A percentile compares a stretch with the other conserved stretches of the same genome.
phyloP scores from a whole-genome alignment of 1,284 basidiomycete species.

The Cryptococcus depauperatus region DNA sequence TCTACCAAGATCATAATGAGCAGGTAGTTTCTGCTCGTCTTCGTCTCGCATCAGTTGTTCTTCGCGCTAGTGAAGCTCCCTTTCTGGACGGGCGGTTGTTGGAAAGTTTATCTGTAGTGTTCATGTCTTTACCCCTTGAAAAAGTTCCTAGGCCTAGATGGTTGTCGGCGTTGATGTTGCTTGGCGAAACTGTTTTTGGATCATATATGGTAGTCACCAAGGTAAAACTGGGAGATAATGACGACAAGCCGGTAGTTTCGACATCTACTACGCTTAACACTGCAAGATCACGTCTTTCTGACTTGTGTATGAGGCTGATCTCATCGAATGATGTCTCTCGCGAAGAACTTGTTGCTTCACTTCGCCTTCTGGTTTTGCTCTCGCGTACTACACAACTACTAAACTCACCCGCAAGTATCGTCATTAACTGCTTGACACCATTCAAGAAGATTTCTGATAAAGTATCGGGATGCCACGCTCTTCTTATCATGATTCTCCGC shows the following conservation, averaged over 20 bases:
- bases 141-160: constrained; percentile 56
- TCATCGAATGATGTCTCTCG: constrained; percentile 2
- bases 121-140: constrained; percentile 55
- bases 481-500: constrained; percentile 78
- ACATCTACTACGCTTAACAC: neutral
- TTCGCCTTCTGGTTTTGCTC: constrained; percentile 72
- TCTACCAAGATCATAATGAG: constrained; percentile 50
- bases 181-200: constrained; percentile 72
- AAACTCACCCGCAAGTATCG: neutral
- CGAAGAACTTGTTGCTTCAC: constrained; percentile 68
- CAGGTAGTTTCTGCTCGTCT: constrained; percentile 64
- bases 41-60: constrained; percentile 71
- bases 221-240: constrained; percentile 33
- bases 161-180: constrained; percentile 69
- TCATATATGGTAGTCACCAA: constrained; percentile 61
- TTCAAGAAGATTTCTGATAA: constrained; percentile 40
- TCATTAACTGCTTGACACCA: constrained; percentile 54
- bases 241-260: constrained; percentile 1
- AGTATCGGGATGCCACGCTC: constrained; percentile 60
- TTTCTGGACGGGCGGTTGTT: constrained; percentile 10
- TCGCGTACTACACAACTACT: constrained; percentile 59
- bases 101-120: constrained; percentile 55
- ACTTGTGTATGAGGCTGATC: constrained; percentile 3
- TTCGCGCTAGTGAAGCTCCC: constrained; percentile 11
- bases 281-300: neutral